phyloP scores from a whole-genome alignment of 2,329 filamentous ascomycete species.

The Aulographum hederae region DNA sequence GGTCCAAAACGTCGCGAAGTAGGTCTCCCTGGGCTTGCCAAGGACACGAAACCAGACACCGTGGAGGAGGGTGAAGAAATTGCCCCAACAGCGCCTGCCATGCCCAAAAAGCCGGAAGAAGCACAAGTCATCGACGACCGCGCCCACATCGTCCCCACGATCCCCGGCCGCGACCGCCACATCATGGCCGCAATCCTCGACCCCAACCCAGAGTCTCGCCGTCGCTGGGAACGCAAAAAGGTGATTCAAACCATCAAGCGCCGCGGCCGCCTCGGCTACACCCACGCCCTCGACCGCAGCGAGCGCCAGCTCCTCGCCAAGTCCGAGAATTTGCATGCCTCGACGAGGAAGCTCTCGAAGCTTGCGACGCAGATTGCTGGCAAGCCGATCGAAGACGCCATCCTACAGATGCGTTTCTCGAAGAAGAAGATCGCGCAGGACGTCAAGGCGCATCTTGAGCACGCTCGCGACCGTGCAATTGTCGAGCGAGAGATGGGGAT shows the following conservation, averaged over 20 bases:
- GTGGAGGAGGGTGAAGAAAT: too few species aligned
- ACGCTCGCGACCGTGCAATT: conserved; percentile 66
- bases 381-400: conserved; percentile 85
- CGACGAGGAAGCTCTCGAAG: conserved; percentile 77
- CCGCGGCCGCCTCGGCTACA: conserved; percentile 46
- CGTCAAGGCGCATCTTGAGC: conserved; percentile 59
- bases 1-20: too few species aligned
- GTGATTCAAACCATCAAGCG: conserved; percentile 57
- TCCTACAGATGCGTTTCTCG: conserved; percentile 86
- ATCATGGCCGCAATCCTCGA: conserved; percentile 49
- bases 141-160: too few species aligned
- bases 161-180: conserved; percentile 26
- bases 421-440: conserved; percentile 83
- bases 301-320: conserved; percentile 40
- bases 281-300: conserved; percentile 48
- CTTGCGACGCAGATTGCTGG: conserved; percentile 78
- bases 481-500: conserved; percentile 75
- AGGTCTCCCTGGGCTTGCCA: too few species aligned
- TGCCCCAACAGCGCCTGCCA: too few species aligned
- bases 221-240: conserved; percentile 69
- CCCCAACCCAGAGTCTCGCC: conserved; percentile 53
- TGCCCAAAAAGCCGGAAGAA: conserved; percentile 12
- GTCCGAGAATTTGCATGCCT: conserved; percentile 63
- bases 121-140: conserved; percentile 4
- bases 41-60: too few species aligned